Percentiles rank a stretch among this genome's conserved stretches.
Evolutionary conservation across 1,284 basidiomycete genomes (phyloP).

Genomic region (Ustilago nuda): DNA sequence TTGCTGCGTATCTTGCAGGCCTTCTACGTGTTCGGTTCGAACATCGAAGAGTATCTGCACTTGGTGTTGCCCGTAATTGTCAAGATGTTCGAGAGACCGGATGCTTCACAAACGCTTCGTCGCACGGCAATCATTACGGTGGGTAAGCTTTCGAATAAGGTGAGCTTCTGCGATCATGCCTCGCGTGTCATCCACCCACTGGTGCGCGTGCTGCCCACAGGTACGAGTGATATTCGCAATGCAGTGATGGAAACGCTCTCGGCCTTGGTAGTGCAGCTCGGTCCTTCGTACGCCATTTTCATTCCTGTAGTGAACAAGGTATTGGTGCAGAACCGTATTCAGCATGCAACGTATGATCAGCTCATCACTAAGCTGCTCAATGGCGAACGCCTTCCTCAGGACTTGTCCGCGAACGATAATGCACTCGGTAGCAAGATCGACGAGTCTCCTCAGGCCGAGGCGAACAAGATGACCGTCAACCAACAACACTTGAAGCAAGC

Average conservation of each 20-base stretch:
- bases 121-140: conserved; percentile 92
- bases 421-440: conserved; percentile 63
- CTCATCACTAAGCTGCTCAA: conserved; percentile 89
- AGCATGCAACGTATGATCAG: conserved; percentile 88
- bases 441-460: conserved; percentile 71
- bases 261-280: conserved; percentile 90
- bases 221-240: conserved; percentile 81
- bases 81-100: conserved; percentile 86
- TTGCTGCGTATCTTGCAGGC: conserved; percentile 92
- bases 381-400: conserved; percentile 86
- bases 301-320: conserved; percentile 96
- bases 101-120: conserved; percentile 80
- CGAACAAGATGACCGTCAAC: conserved; percentile 90
- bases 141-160: conserved; percentile 87
- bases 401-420: conserved; percentile 67
- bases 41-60: conserved; percentile 97
- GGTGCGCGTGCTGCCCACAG: conserved; percentile 85
- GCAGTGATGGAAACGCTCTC: conserved; percentile 94
- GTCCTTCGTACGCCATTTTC: conserved; percentile 96
- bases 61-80: conserved; percentile 96
- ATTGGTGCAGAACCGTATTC: conserved; percentile 81
- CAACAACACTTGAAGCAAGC: conserved; percentile 97
- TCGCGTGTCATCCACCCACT: conserved; percentile 97
- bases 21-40: conserved; percentile 92
- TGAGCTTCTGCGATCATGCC: conserved; percentile 99